Percentiles rank a stretch among this genome's conserved stretches.
Conservation (phyloP, 106 monocot genomes). For the Iris macrosiphon region DNA sequence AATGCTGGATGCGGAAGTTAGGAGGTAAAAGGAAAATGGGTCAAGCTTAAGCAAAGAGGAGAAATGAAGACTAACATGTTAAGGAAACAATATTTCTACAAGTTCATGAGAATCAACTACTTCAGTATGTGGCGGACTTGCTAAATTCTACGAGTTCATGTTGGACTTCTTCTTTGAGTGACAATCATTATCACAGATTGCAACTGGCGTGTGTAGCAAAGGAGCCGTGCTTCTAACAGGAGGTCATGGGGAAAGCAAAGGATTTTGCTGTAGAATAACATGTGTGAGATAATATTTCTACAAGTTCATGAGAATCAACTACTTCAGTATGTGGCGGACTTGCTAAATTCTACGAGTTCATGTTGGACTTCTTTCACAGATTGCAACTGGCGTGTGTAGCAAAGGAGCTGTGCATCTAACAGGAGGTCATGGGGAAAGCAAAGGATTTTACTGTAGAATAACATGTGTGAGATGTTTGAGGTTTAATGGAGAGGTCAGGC, state of each 20-base stretch:
- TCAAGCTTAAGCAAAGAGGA: conserved; percentile 66
- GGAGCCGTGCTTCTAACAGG: conserved; percentile 57
- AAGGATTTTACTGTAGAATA: conserved; percentile 42
- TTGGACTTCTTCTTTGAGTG: conserved; percentile 14
- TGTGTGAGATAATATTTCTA: conserved; percentile 60
- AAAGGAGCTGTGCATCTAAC: conserved; percentile 59
- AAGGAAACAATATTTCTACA: conserved; percentile 79
- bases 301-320: conserved; percentile 69
- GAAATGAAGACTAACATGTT: conserved; percentile 64
- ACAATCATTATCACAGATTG: conserved; percentile 47
- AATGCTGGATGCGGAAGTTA: conserved; percentile 82
- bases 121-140: conserved; percentile 48
- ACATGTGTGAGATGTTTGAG: conserved; percentile 50
- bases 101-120: conserved; percentile 65
- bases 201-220: conserved; percentile 74
- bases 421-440: conserved; percentile 17
- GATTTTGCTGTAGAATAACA: conserved; percentile 49
- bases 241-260: conserved; percentile 7
- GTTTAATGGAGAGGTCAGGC: conserved; percentile 31
- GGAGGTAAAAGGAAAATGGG: conserved; percentile 50
- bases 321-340: conserved; percentile 53
- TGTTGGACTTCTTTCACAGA: conserved; percentile 32
- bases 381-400: conserved; percentile 73
- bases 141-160: conserved; percentile 26
- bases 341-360: conserved; percentile 25